Evolutionary conservation across 257 asterid species (phyloP).

Genomic region (Solanum commersonii): DNA sequence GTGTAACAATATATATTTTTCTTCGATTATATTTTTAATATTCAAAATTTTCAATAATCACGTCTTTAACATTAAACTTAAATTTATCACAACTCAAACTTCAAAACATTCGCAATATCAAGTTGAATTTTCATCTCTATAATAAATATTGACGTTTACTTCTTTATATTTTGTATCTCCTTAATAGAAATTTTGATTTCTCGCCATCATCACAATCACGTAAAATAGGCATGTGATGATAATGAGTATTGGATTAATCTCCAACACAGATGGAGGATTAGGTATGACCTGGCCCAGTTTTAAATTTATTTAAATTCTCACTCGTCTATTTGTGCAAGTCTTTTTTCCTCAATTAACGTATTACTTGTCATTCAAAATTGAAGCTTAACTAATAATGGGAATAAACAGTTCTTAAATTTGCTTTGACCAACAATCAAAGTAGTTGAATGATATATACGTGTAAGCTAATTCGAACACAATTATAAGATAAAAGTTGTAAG

Average conservation of each 20-base stretch:
- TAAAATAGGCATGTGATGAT: neutral
- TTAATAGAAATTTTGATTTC: too few species aligned
- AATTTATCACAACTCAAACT: too few species aligned
- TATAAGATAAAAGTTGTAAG: neutral
- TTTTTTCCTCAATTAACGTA: slow-evolving; percentile 10
- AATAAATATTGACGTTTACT: too few species aligned
- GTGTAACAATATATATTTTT: neutral
- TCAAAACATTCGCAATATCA: too few species aligned
- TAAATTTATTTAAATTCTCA: neutral
- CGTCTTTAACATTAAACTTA: too few species aligned
- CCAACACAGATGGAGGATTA: slow-evolving; percentile 13
- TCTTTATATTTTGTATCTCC: too few species aligned
- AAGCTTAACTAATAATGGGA: neutral
- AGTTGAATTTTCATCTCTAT: too few species aligned
- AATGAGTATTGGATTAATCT: neutral
- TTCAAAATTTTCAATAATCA: too few species aligned
- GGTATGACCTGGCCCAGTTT: slow-evolving; percentile 4
- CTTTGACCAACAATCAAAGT: neutral
- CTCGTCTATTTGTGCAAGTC: neutral
- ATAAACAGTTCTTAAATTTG: neutral
- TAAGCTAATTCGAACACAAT: neutral
- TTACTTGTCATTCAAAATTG: neutral
- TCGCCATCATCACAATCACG: neutral
- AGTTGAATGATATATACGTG: neutral
- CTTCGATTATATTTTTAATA: too few species aligned